Evolutionary conservation across 768 basidiomycete species (phyloP).

Genomic region (Hericium rajendrae): DNA sequence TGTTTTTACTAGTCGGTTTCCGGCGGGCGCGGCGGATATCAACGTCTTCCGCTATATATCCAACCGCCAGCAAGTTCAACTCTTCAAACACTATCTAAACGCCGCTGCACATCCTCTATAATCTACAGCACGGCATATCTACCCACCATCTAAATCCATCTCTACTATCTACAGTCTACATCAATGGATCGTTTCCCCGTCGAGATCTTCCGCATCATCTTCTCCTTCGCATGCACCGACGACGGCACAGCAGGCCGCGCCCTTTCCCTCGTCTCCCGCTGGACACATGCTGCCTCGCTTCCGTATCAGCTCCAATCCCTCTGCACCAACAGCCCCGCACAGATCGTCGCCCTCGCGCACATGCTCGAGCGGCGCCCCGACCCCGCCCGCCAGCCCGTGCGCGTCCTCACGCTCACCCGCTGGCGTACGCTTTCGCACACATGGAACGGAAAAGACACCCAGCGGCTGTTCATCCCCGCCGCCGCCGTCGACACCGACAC

Average conservation of each 20-base stretch:
- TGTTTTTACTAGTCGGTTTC: too few species aligned
- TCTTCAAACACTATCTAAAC: not conserved
- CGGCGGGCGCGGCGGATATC: not conserved
- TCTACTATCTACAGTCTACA: not conserved
- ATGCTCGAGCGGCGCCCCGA: slow-evolving; percentile 17
- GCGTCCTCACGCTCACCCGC: slow-evolving; percentile 21
- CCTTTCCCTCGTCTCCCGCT: slow-evolving; percentile 27
- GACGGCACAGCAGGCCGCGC: slow-evolving; percentile 27
- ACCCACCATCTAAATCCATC: not conserved
- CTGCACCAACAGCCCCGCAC: slow-evolving; percentile 17
- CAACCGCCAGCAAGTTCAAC: not conserved
- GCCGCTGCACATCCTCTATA: not conserved
- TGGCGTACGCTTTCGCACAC: not conserved
- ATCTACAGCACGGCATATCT: not conserved
- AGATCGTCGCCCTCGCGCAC: slow-evolving; percentile 19
- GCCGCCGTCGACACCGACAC: not conserved
- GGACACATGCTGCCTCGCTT: slow-evolving; percentile 19
- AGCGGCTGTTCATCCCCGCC: not conserved
- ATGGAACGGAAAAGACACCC: not conserved
- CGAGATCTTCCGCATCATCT: slow-evolving; percentile 23
- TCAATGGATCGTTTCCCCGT: slow-evolving; percentile 15
- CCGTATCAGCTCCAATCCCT: slow-evolving; percentile 23
- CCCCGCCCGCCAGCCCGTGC: slow-evolving; percentile 17
- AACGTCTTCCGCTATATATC: not conserved
- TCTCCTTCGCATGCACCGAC: slow-evolving; percentile 27